Evolutionary conservation across 2,329 filamentous ascomycete genomes (phyloP).

Genomic region (Fusarium nodosum): DNA sequence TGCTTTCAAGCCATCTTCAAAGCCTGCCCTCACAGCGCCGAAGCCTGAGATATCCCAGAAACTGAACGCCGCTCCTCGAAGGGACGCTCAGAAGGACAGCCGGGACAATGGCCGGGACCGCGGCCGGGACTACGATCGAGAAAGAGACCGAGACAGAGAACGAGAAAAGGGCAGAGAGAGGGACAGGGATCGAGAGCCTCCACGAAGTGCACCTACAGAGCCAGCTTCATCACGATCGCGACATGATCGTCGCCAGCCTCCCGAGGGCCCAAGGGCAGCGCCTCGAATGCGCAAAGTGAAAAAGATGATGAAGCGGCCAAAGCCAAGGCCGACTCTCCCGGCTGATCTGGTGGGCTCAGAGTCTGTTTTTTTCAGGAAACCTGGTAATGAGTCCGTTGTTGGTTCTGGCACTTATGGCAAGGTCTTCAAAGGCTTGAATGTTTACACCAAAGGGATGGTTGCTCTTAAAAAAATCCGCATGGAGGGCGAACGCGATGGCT

Average conservation of each 20-base stretch:
- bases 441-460: conserved; percentile 87
- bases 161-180: conserved; percentile 13
- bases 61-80: conserved; percentile 73
- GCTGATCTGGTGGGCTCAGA: conserved; percentile 82
- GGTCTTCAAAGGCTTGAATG: conserved; percentile 92
- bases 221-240: conserved; percentile 64
- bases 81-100: conserved; percentile 50
- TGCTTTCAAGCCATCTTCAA: conserved; percentile 83
- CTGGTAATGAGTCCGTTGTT: conserved; percentile 96
- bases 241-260: conserved; percentile 52
- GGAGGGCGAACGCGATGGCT: conserved; percentile 92
- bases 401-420: conserved; percentile 97
- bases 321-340: conserved; percentile 77
- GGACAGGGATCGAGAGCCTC: conserved; percentile 60
- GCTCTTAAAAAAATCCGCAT: conserved; percentile 93
- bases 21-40: conserved; percentile 67
- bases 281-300: conserved; percentile 73
- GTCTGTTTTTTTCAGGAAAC: conserved; percentile 94
- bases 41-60: conserved; percentile 77
- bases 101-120: conserved; percentile 60
- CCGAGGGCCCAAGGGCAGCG: conserved; percentile 54
- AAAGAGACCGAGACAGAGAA: conserved; percentile 46
- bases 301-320: conserved; percentile 77
- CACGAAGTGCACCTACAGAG: conserved; percentile 65
- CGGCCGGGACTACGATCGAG: conserved; percentile 40